Percentiles rank a stretch among this genome's conserved stretches.
Evolutionary conservation across 148 eudicot genomes (phyloP).

Genomic region (Rhododendron mucronatum): DNA sequence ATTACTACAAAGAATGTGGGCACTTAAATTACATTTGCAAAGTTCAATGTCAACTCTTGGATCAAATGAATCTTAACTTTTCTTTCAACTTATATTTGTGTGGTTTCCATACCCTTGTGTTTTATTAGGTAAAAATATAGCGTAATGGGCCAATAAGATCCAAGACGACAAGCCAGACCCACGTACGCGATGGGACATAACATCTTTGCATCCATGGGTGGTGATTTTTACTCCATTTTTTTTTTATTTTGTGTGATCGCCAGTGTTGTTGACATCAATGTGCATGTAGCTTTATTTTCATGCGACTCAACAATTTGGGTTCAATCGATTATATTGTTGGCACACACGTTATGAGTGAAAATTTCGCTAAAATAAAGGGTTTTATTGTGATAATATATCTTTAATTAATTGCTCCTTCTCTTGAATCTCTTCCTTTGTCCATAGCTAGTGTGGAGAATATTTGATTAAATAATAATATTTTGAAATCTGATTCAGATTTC

Average conservation of each 20-base stretch:
- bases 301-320: neutral
- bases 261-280: neutral
- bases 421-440: neutral
- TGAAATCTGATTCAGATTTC: too few species aligned
- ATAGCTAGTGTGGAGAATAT: neutral
- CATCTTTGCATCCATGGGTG: neutral
- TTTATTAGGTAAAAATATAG: too few species aligned
- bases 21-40: too few species aligned
- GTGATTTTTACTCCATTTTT: too few species aligned
- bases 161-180: neutral
- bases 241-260: neutral
- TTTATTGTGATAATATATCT: too few species aligned
- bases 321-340: neutral
- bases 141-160: neutral
- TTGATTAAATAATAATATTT: too few species aligned
- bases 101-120: too few species aligned
- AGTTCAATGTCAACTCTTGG: too few species aligned
- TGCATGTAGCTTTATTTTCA: neutral
- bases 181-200: neutral
- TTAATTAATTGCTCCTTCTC: neutral
- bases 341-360: neutral
- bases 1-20: too few species aligned
- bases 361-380: neutral
- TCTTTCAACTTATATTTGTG: too few species aligned
- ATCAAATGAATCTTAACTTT: too few species aligned